Evolutionary conservation across 257 asterid genomes (phyloP).

Genomic region (Ajuga chamaepitys): DNA sequence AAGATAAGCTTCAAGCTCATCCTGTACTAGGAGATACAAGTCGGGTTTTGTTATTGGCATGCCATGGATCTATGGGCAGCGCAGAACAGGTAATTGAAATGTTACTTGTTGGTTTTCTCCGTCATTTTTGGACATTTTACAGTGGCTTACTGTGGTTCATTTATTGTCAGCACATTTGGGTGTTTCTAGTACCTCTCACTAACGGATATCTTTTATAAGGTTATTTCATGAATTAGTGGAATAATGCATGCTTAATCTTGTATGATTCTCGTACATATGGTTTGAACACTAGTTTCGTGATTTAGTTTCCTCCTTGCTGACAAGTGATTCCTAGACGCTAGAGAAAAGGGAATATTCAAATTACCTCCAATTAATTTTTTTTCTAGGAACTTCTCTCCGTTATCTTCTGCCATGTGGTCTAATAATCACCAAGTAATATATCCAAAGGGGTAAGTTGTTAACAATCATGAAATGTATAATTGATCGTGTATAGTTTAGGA

Average conservation of each 20-base stretch:
- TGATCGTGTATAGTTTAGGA: not conserved
- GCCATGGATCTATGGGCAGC: slow-evolving; percentile 97
- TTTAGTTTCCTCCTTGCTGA: slow-evolving; percentile 4
- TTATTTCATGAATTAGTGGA: not conserved
- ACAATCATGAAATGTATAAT: not conserved
- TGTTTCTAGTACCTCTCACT: too few relatives aligned
- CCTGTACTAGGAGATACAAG: slow-evolving; percentile 66
- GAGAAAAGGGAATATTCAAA: not conserved
- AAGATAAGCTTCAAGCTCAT: slow-evolving; percentile 78
- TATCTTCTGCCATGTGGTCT: not conserved
- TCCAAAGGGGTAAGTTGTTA: not conserved
- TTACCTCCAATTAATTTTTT: not conserved
- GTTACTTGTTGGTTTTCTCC: slow-evolving; percentile 14
- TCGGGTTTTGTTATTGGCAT: slow-evolving; percentile 71
- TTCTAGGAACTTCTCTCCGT: not conserved
- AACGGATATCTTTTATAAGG: not conserved
- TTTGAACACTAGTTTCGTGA: not conserved
- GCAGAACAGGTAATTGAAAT: slow-evolving; percentile 67
- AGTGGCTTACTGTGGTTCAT: not conserved
- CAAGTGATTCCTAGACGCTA: not conserved
- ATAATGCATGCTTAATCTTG: slow-evolving; percentile 3
- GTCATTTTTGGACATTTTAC: not conserved
- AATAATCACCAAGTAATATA: not conserved
- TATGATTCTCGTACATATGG: slow-evolving; percentile 1
- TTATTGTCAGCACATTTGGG: not conserved